Evolutionary conservation across 2,329 filamentous ascomycete genomes (phyloP).

Genomic region (Ceratocystis huliohia): DNA sequence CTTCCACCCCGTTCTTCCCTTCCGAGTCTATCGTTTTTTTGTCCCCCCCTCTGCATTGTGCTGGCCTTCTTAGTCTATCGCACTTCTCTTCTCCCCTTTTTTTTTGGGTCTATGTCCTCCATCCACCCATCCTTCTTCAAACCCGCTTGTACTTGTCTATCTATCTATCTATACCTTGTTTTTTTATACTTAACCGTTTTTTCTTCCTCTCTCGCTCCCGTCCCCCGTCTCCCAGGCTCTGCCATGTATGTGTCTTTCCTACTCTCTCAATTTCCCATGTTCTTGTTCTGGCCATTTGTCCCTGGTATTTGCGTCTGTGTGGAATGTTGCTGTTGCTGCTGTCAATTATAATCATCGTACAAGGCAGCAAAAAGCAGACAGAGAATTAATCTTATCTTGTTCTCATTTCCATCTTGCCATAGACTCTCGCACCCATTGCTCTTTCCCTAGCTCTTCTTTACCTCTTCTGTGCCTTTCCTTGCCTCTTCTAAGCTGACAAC

Average conservation of each 20-base stretch:
- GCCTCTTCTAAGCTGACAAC: too few relatives aligned
- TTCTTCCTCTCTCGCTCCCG: neutral
- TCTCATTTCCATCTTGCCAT: neutral
- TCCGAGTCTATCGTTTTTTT: neutral
- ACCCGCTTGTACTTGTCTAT: slow-evolving; percentile 4
- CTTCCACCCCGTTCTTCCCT: neutral
- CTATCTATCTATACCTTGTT: slow-evolving; percentile 9
- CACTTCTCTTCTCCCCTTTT: neutral
- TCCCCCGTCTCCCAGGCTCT: too few relatives aligned
- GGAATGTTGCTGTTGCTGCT: too few relatives aligned
- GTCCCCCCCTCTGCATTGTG: neutral
- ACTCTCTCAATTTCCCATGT: neutral
- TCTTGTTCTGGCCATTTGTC: too few relatives aligned
- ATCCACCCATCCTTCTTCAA: neutral
- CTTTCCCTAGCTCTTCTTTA: neutral
- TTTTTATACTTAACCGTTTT: neutral
- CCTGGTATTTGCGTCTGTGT: too few relatives aligned
- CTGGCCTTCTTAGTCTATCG: neutral
- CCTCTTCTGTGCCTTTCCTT: neutral
- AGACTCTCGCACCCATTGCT: neutral
- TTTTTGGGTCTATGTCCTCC: neutral
- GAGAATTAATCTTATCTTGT: neutral
- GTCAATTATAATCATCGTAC: too few relatives aligned
- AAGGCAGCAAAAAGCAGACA: too few relatives aligned
- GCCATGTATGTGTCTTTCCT: slow-evolving; percentile 3